Base-by-base conservation (phyloP, 805 yeast species). In the Yarrowia porcina region DNA sequence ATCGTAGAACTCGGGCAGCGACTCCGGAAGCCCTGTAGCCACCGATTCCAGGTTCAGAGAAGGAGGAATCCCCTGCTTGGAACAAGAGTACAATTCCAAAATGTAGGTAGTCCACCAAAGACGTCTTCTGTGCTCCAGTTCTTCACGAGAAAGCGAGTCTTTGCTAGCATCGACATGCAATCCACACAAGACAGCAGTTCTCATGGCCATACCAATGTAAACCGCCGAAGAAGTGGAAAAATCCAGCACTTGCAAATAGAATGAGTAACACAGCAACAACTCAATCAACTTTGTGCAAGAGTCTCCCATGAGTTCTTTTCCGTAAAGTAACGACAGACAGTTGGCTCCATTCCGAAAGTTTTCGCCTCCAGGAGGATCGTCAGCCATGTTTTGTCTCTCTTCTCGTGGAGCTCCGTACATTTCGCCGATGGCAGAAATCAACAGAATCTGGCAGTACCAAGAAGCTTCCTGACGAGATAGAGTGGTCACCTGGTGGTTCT, bases 101-200 rank as follows among this genome's bases (percentile, higher is more conserved):
- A 61, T 64, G 35, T 65, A 68, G 4, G 67, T 64, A 11, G 71
- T 65, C 71, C 71, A 68, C 68, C 69, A 68, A 11, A 68, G 50
- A 13, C 71, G 35, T 7, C 71, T 38, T 13, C 69, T 44, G 18
- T 68, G 71, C 32, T 68, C 71, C 28, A 65, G 57, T 30, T 67
- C 68, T 4, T 56, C 42, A n/a, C 39, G 30, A 1, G 52, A 17
- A 5, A 64, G 18, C n/a, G 45, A 32, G 9, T 61, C 64, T 39
- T 63, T 65, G 9, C 44, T 60, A 2, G 66, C 65, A 32, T 68
- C 68, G 3, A 52, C 68, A 61, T 68, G 69, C 28, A 68, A 18
- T 6, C 71, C 71, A 20, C 67, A 49, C 11, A 67, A 32, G n/a
- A 66, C 25, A 0, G 71, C 65, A 4, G 61, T 41, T 42, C 70